Evolutionary conservation across 1,284 basidiomycete genomes (phyloP).

Genomic region (Leucoagaricus sp.): DNA sequence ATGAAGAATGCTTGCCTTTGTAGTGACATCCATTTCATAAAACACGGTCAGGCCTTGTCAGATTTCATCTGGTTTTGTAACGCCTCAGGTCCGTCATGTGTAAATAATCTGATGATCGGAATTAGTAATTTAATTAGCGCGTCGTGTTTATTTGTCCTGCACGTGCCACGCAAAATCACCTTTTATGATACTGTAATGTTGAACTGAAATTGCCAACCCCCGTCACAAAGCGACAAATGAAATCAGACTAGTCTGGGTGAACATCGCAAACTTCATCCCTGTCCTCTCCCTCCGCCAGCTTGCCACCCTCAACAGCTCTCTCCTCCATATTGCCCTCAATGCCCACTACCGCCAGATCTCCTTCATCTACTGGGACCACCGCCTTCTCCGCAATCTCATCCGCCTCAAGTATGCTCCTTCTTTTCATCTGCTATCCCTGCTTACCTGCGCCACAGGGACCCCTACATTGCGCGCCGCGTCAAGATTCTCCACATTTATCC

Average conservation of each 20-base stretch:
- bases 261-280: constrained; percentile 40
- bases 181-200: too few species aligned
- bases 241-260: constrained; percentile 46
- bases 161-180: too few species aligned
- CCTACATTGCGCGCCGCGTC: constrained; percentile 42
- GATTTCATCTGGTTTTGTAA: too few species aligned
- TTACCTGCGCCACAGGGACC: constrained; percentile 35
- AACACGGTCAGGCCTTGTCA: too few species aligned
- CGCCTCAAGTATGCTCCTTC: constrained; percentile 36
- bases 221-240: too few species aligned
- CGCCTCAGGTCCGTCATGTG: too few species aligned
- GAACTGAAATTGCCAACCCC: too few species aligned
- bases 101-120: too few species aligned
- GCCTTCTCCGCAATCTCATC: constrained; percentile 38
- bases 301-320: constrained; percentile 39
- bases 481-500: constrained; percentile 45
- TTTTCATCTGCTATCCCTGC: background rate
- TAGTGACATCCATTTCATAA: too few species aligned
- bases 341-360: constrained; percentile 43
- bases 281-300: constrained; percentile 34
- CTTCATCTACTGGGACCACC: constrained; percentile 43
- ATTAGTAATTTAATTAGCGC: too few species aligned
- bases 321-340: constrained; percentile 47
- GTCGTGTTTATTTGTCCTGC: too few species aligned
- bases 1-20: too few species aligned